Base-by-base conservation (phyloP, 2,329 filamentous ascomycete species). In the Xylaria hypoxylon region DNA sequence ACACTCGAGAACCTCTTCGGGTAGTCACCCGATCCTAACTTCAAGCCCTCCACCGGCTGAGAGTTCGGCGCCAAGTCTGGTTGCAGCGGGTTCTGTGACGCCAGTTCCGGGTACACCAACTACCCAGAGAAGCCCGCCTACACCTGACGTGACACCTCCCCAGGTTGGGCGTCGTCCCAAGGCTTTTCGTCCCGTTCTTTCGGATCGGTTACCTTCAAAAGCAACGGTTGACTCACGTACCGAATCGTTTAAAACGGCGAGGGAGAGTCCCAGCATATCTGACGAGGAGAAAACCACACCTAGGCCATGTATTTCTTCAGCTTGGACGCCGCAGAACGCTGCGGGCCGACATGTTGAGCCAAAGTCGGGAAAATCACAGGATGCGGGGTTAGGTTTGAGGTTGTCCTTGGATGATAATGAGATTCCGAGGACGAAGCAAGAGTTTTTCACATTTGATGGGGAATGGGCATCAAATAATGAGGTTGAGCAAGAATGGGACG, bases 101-200 rank as follows among this genome's bases (percentile, higher is more conserved):
- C 72, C 82, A 10, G 68, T 67, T 48, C 85, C 85, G n/a, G 81
- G 82, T 61, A 92, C 90, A 5, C 89, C 90, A 56, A 85, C 88
- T 31, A 87, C 88, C 70, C 87, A 90, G 70, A 85, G 85, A 73
- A 92, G 88, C 72, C 90, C 90, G 17, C 91, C 90, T 35, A 94
- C 91, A 2, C 92, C 91, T 38, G 91, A 93, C 78, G 86, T 91
- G 51, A 94, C 91, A 17, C 92, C 91, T 59, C 91, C 91, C 40
- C 85, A 88, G 66, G 77, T 79, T 48, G 74, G 76, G 53, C 78
- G 77, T 42, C 82, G 82, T 64, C 79, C 83, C 17, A 82, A 80
- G 73, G 75, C 79, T 59, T 74, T 82, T 51, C 85, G 86, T 35
- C 84, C 85, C 19, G 76, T 78, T 19, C 73, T 83, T 50, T 79